Percentiles rank a stretch among this genome's conserved stretches.
phyloP scores from a whole-genome alignment of 306 rosid species.

The Quillaja saponaria region DNA sequence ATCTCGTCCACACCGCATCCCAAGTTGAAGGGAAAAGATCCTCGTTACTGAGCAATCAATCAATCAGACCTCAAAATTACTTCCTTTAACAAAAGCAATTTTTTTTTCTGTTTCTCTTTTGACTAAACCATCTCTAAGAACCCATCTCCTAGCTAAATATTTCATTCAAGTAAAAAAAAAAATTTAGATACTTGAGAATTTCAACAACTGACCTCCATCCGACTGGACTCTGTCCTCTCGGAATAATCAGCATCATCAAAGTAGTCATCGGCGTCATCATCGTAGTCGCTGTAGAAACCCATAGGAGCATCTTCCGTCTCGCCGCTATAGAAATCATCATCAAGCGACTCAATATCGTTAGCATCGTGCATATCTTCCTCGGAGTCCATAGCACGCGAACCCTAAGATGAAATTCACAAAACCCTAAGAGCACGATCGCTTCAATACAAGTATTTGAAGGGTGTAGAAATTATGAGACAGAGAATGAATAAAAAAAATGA shows the following conservation, averaged over 20 bases:
- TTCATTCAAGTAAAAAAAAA: neutral
- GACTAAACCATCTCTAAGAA: neutral
- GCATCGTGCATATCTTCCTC: constrained; percentile 93
- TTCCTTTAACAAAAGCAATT: too few species aligned
- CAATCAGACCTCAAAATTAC: neutral
- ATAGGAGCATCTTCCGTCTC: constrained; percentile 55
- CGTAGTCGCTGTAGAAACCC: constrained; percentile 58
- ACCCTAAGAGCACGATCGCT: neutral
- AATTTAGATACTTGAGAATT: neutral
- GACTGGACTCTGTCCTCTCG: constrained; percentile 52
- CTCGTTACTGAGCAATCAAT: neutral
- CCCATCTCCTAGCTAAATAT: neutral
- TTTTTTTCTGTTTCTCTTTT: too few species aligned
- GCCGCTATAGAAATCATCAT: constrained; percentile 84
- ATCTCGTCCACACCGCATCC: too few species aligned
- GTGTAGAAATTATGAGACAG: neutral
- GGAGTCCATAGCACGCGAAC: constrained; percentile 58
- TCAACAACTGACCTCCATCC: constrained; percentile 15
- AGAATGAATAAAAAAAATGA: neutral
- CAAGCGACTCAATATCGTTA: constrained; percentile 64
- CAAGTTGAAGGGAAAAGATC: too few species aligned
- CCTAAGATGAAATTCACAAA: constrained; percentile 23
- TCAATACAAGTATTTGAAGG: neutral
- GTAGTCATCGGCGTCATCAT: constrained; percentile 56
- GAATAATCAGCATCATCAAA: constrained; percentile 51